A percentile compares a stretch with the other conserved stretches of the same genome.
phyloP scores from a whole-genome alignment of 768 basidiomycete genomes.

The Strobilomyces dryophilus region DNA sequence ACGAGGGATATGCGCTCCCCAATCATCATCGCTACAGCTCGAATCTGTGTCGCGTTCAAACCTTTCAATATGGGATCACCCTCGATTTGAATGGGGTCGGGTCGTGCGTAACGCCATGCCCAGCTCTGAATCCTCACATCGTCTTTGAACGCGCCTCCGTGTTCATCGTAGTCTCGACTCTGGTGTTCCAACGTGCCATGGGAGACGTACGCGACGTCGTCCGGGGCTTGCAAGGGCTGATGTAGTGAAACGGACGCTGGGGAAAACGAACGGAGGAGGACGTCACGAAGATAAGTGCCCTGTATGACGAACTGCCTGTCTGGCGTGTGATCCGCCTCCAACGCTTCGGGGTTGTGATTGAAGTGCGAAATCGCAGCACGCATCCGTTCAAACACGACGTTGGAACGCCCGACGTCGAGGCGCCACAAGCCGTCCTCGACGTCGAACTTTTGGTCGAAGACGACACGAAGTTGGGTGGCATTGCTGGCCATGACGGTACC shows the following conservation, averaged over 20 bases:
- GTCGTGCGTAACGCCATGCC: constrained; percentile 62
- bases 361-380: constrained; percentile 57
- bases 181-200: constrained; percentile 38
- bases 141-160: constrained; percentile 54
- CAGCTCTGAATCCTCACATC: constrained; percentile 81
- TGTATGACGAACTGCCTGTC: constrained; percentile 53
- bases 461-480: constrained; percentile 51
- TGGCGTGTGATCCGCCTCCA: constrained; percentile 32
- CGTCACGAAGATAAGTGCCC: constrained; percentile 72
- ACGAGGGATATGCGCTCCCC: constrained; percentile 74
- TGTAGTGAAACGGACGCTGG: constrained; percentile 22
- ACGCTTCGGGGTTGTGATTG: constrained; percentile 45
- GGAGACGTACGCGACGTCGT: constrained; percentile 36
- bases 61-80: constrained; percentile 69
- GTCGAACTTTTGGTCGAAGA: constrained; percentile 50
- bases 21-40: constrained; percentile 85
- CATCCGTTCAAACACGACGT: constrained; percentile 67
- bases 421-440: constrained; percentile 50
- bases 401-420: constrained; percentile 67
- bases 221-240: constrained; percentile 36
- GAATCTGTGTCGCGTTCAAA: constrained; percentile 73
- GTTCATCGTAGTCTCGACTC: constrained; percentile 20
- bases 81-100: constrained; percentile 59
- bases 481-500: constrained; percentile 53
- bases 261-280: constrained; percentile 58